Percentiles rank a stretch among this genome's conserved stretches.
These are phyloP conservation scores for Yamadazyma phyllophila DNA, from an alignment of 805 yeast genomes.

Conservation along the genomic window DNA sequence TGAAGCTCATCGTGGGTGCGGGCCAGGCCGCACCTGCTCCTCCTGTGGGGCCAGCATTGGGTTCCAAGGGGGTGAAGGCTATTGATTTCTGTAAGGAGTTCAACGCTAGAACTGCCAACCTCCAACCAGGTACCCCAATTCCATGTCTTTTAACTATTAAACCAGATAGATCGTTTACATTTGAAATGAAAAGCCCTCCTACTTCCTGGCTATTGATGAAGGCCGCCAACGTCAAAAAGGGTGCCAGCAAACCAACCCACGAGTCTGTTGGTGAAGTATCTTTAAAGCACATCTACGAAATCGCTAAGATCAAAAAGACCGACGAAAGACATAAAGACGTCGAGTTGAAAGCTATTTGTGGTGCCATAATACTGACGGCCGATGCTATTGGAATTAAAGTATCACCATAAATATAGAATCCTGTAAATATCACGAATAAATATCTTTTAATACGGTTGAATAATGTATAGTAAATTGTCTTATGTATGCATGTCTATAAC, in stretches of 20 bases:
- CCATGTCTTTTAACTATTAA: slow-evolving; percentile 82
- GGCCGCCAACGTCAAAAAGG: slow-evolving; percentile 79
- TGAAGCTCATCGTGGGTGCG: slow-evolving; percentile 91
- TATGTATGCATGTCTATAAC: slow-evolving; percentile 6
- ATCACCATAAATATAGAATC: slow-evolving; percentile 46
- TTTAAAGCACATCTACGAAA: slow-evolving; percentile 88
- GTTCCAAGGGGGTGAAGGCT: slow-evolving; percentile 98
- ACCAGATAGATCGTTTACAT: slow-evolving; percentile 89
- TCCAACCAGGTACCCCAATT: slow-evolving; percentile 81
- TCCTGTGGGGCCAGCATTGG: slow-evolving; percentile 98
- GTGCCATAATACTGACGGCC: slow-evolving; percentile 86
- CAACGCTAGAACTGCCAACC: slow-evolving; percentile 92
- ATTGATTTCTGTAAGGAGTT: slow-evolving; percentile 98
- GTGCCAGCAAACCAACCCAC: slow-evolving; percentile 67
- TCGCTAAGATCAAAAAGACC: slow-evolving; percentile 88
- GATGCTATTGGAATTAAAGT: slow-evolving; percentile 83
- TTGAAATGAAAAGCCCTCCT: slow-evolving; percentile 88
- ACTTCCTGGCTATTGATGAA: slow-evolving; percentile 82
- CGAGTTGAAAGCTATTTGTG: slow-evolving; percentile 73
- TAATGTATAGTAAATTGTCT: slow-evolving; percentile 1
- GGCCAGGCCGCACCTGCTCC: slow-evolving; percentile 99
- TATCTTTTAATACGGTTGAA: not conserved
- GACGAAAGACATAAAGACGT: slow-evolving; percentile 75
- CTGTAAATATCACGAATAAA: slow-evolving; percentile 9
- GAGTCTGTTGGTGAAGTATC: slow-evolving; percentile 62